Evolutionary conservation across 176 grass and related monocot species (phyloP).

Genomic region (Musa troglodytarum): DNA sequence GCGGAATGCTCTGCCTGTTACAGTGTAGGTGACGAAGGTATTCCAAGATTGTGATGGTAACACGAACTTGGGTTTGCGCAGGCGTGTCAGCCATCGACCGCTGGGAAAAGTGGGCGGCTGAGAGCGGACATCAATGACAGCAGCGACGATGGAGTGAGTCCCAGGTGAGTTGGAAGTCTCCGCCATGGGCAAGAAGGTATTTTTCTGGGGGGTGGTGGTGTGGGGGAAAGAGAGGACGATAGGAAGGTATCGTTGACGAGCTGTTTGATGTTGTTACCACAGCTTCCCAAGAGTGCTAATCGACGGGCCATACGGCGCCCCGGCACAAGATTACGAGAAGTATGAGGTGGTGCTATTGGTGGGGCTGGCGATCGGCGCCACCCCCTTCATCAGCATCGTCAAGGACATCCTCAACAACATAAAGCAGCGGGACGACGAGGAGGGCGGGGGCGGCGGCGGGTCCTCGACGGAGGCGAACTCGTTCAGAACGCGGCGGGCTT

Average conservation of each 20-base stretch:
- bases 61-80: neutral
- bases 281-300: conserved; percentile 6
- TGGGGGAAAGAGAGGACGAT: too few relatives aligned
- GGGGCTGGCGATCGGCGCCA: conserved; percentile 12
- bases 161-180: neutral
- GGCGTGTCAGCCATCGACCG: neutral
- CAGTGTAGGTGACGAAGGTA: neutral
- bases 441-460: neutral
- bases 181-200: too few relatives aligned
- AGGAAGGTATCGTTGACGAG: too few relatives aligned
- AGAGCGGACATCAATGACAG: neutral
- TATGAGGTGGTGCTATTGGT: conserved; percentile 12
- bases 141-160: neutral
- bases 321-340: conserved; percentile 14
- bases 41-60: too few relatives aligned
- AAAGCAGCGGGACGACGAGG: neutral
- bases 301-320: conserved; percentile 15
- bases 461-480: neutral
- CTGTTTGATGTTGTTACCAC: too few relatives aligned
- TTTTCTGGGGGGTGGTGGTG: too few relatives aligned
- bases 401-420: conserved; percentile 19
- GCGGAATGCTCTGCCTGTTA: neutral
- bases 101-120: neutral
- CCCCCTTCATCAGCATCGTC: conserved; percentile 16
- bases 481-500: conserved; percentile 74